phyloP scores from a whole-genome alignment of 306 rosid species.

The Vigna radiata region DNA sequence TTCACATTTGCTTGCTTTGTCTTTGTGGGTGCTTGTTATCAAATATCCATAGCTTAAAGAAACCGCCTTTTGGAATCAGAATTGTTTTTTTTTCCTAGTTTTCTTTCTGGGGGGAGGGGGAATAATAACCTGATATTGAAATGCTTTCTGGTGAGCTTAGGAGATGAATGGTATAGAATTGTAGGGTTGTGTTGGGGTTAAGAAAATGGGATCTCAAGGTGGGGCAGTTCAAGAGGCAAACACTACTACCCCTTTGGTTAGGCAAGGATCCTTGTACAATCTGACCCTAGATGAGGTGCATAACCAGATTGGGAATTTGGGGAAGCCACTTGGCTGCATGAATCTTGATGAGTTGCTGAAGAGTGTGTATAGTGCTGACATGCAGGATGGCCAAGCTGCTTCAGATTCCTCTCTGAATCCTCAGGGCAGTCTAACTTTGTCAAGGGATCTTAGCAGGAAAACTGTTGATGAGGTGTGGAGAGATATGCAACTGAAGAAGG shows the following conservation, averaged over 20 bases:
- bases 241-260: conserved; percentile 6
- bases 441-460: neutral
- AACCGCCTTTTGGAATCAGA: neutral
- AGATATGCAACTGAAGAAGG: conserved; percentile 1
- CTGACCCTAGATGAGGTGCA: conserved; percentile 27
- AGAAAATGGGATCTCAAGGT: conserved; percentile 2
- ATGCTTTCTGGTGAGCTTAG: neutral
- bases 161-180: neutral
- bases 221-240: conserved; percentile 1
- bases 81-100: neutral
- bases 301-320: conserved; percentile 14
- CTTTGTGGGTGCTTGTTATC: neutral
- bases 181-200: neutral
- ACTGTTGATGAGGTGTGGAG: conserved; percentile 21
- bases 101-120: neutral
- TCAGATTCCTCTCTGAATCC: conserved; percentile 3
- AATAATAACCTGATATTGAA: neutral
- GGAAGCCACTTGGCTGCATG: conserved; percentile 19
- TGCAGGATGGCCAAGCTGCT: neutral
- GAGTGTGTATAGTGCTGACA: conserved; percentile 34
- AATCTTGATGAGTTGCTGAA: neutral
- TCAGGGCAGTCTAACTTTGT: neutral
- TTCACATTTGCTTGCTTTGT: neutral
- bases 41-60: neutral
- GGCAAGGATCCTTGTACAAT: conserved; percentile 14